Evolutionary conservation across 306 rosid species (phyloP), one percentile per base, ranked within the genome.

Genomic region (Casuarina cunninghamiana): DNA sequence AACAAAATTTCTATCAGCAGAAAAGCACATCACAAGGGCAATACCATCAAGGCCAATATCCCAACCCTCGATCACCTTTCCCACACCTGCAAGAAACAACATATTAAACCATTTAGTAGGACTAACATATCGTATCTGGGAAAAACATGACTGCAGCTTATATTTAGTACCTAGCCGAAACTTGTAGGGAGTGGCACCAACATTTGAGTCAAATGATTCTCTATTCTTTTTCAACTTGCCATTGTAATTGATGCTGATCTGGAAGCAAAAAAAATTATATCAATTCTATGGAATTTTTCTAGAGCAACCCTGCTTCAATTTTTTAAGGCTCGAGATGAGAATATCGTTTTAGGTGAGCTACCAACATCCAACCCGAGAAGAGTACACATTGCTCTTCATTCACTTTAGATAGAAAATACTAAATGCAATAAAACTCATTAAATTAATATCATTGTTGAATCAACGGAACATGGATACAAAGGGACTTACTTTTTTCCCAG

Each of bases 41-140:
- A 66, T 89, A 94, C 98, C 98, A 80, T 90, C 92, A 77, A 94
- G 83, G 54, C 97, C 97, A 77, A 82, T 84, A 74, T 94, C 92
- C 97, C 89, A 92, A 74, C 97, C 95, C 26, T 82, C 44, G 3
- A 88, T 77, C 75, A 90, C 96, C 79, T 76, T 69, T 68, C 94
- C 89, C 65, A 70, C 76, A 62, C 98, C 98, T 94, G 90, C 73
- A 83, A 79, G 75, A 78, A 72, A 72, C 69, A 73, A 86, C 46
- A 42, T 42, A 43, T 21, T 77, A 80, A 82, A 83, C 60, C 53
- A 74, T 2, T 63, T 32, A 75, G 5, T 26, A 53, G 75, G 44
- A 60, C 10, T 10, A 49, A 38, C 6, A 42, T 3, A 63, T 53
- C 58, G 44, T 41, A 69, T 57, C 38, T 41, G 53, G 55, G 48